These are phyloP conservation scores for Halophytophthora batemanensis DNA, from an alignment of 352 stramenopile species.

Conservation along the genomic window DNA sequence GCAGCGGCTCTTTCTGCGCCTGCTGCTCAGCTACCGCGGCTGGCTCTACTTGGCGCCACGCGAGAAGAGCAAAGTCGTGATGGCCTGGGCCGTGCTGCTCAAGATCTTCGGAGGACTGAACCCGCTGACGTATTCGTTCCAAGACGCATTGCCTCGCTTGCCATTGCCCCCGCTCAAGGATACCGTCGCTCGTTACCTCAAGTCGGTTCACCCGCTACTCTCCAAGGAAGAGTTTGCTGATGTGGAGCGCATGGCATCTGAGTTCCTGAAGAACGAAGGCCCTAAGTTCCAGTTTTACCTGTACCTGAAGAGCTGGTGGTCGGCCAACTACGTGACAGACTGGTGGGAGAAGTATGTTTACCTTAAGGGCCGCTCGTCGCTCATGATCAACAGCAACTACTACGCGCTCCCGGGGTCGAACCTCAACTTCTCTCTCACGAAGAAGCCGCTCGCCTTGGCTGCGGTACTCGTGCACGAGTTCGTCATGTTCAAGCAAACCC, in stretches of 20 bases:
- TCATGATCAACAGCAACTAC: slow-evolving; percentile 94
- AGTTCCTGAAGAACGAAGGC: slow-evolving; percentile 88
- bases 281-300: slow-evolving; percentile 90
- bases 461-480: slow-evolving; percentile 75
- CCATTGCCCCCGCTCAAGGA: slow-evolving; percentile 93
- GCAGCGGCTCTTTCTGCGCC: slow-evolving; percentile 77
- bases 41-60: slow-evolving; percentile 82
- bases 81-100: slow-evolving; percentile 71
- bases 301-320: slow-evolving; percentile 89
- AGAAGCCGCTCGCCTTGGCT: slow-evolving; percentile 60
- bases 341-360: slow-evolving; percentile 92
- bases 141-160: slow-evolving; percentile 89
- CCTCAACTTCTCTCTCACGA: slow-evolving; percentile 55
- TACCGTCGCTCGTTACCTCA: slow-evolving; percentile 90
- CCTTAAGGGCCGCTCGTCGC: slow-evolving; percentile 79
- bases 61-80: slow-evolving; percentile 65
- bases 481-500: slow-evolving; percentile 83
- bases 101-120: slow-evolving; percentile 82
- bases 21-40: slow-evolving; percentile 83
- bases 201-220: slow-evolving; percentile 91
- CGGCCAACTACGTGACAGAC: slow-evolving; percentile 88
- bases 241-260: slow-evolving; percentile 75
- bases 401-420: slow-evolving; percentile 77
- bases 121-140: slow-evolving; percentile 89
- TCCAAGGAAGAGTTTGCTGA: slow-evolving; percentile 85